Base-by-base conservation (phyloP, 2,329 filamentous ascomycete genomes). In the Penicillium sp. region DNA sequence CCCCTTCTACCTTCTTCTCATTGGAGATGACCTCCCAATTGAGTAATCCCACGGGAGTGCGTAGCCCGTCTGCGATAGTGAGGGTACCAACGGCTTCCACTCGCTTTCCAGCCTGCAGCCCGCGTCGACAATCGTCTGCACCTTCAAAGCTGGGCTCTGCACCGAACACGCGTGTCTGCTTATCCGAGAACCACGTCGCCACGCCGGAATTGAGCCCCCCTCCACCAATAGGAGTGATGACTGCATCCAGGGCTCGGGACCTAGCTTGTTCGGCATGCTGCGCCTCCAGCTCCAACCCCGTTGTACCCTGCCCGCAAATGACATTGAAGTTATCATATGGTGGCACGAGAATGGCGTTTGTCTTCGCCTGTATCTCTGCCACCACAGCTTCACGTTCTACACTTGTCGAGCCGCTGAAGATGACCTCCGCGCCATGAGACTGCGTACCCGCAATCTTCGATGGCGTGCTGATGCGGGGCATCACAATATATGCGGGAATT, bases 261-360 rank as follows among this genome's bases (percentile, higher is more conserved):
- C 59, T 62, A 41, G 87, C 78, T 60, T 87, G 66, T 43, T 81
- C 79, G 4, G 70, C 73, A 1, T 87, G 89, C 70, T 97, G 92
- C 59, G 83, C 78, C 70, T 92, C 87, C 34, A 97, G 75, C 74
- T 99, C 94, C 5, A 97, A 73, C 0, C 87, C 92, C 60, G 90
- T 80, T 0, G 93, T 97, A n/a, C 93, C 94, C 78, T 97, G 92
- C 0, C 94, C 93, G 0, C 96, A 84, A 55, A 97, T 89, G 63
- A 97, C 92, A 72, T 97, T 86, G 3, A 90, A 89, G 75, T 97
- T 90, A 73, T 97, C 91, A 72, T 97, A 97, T 0, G 94, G 92
- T 53, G 92, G 92, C 5, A 99, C 83, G 10, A 97, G 79, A 0
- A 87, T 85, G 0, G 91, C 92, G 40, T 88, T 87, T 0, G 90